phyloP scores from a whole-genome alignment of 2,329 filamentous ascomycete genomes.

The Cadophora gregata region DNA sequence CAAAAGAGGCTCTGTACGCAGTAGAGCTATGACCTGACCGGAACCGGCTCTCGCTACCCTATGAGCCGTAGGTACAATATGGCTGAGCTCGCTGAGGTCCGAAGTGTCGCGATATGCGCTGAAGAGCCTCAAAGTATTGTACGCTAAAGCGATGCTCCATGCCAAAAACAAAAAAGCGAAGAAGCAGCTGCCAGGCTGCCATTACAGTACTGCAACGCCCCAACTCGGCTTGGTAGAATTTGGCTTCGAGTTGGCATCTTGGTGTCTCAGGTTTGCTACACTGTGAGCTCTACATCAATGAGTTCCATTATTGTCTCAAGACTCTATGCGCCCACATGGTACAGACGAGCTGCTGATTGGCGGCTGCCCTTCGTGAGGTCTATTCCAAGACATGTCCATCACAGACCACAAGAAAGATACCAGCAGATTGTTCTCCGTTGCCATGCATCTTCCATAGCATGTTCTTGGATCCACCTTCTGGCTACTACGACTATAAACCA shows the following conservation, averaged over 20 bases:
- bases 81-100: too few relatives aligned
- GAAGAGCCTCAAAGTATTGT: background rate
- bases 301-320: background rate
- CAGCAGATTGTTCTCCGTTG: background rate
- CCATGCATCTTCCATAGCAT: background rate
- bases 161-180: constrained; percentile 1
- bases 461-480: background rate
- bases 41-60: background rate
- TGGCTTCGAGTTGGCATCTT: background rate
- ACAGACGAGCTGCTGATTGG: background rate
- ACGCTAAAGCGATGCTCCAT: background rate
- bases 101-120: background rate
- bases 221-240: background rate
- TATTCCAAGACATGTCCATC: background rate
- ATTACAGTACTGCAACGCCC: too few relatives aligned
- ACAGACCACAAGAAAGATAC: background rate
- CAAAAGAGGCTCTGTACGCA: constrained; percentile 3
- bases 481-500: background rate
- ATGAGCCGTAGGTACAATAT: background rate
- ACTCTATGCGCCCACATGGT: background rate
- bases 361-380: background rate
- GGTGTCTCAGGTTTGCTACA: background rate
- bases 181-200: background rate
- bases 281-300: background rate
- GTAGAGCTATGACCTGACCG: background rate